Conservation (phyloP, 208 protist species). For the Leishmania gerbilli region DNA sequence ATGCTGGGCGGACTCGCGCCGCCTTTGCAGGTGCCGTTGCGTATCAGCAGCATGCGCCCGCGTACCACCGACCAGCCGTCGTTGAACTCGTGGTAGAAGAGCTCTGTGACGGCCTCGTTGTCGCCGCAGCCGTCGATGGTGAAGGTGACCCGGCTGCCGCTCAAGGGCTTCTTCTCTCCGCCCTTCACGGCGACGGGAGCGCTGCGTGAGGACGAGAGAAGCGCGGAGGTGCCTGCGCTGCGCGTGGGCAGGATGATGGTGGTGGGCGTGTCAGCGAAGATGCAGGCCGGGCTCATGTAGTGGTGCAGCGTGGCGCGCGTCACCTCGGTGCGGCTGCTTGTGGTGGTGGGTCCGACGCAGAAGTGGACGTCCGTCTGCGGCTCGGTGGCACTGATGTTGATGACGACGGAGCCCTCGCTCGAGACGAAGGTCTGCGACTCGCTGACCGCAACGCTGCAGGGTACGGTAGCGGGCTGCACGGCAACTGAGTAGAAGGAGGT, state of each 20-base stretch:
- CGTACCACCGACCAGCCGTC: constrained; percentile 21
- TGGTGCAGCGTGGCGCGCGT: constrained; percentile 29
- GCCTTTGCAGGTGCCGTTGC: not conserved
- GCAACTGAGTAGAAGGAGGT: constrained; percentile 8
- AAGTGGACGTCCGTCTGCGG: constrained; percentile 10
- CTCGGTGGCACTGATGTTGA: constrained; percentile 16
- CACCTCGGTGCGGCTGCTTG: constrained; percentile 23
- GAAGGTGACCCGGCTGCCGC: not conserved
- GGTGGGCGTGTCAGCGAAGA: constrained; percentile 40
- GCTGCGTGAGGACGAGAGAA: constrained; percentile 12
- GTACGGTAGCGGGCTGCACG: constrained; percentile 24
- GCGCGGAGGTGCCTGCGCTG: not conserved
- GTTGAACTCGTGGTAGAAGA: constrained; percentile 23
- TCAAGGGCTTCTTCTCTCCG: not conserved
- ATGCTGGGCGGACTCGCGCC: constrained; percentile 25
- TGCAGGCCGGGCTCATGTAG: constrained; percentile 49
- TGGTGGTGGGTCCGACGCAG: constrained; percentile 17
- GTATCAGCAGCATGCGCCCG: constrained; percentile 29
- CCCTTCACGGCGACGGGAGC: not conserved
- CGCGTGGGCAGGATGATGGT: constrained; percentile 8
- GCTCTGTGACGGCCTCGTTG: constrained; percentile 10
- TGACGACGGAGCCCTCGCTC: constrained; percentile 6
- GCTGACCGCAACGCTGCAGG: constrained; percentile 13
- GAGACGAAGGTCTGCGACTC: constrained; percentile 16
- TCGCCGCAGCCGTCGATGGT: constrained; percentile 3